These are phyloP conservation scores for Claviceps digitariae DNA, from an alignment of 2,329 filamentous ascomycete species.

Conservation along the genomic window DNA sequence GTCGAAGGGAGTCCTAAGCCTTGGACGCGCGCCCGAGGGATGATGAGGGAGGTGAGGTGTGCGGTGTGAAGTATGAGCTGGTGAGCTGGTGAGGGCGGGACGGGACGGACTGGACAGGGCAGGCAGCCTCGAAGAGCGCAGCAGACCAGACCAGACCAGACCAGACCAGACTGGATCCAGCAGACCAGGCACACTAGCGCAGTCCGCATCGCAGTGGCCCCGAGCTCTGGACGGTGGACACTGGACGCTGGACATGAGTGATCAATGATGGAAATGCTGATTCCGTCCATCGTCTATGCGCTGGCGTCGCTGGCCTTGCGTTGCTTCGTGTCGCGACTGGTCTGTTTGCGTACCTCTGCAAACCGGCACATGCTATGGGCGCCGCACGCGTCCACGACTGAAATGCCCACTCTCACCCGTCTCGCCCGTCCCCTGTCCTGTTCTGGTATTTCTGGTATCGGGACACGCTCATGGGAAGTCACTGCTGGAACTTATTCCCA, in stretches of 20 bases:
- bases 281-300: neutral
- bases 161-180: too few relatives aligned
- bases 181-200: neutral
- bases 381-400: neutral
- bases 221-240: neutral
- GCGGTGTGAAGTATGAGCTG: neutral
- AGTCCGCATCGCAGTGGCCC: neutral
- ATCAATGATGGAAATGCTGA: neutral
- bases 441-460: neutral
- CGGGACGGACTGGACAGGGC: neutral
- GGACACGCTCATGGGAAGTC: neutral
- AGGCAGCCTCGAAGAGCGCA: too few relatives aligned
- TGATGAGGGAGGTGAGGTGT: neutral
- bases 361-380: neutral
- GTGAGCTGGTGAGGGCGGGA: conserved; percentile 2
- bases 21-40: neutral
- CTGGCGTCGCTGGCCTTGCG: neutral
- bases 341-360: neutral
- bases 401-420: neutral
- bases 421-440: neutral
- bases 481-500: neutral
- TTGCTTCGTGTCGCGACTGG: neutral
- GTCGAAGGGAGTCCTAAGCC: neutral
- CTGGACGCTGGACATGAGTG: neutral
- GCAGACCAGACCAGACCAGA: neutral